Evolutionary conservation across 2,329 filamentous ascomycete species (phyloP).

Genomic region (Phoma sp.): DNA sequence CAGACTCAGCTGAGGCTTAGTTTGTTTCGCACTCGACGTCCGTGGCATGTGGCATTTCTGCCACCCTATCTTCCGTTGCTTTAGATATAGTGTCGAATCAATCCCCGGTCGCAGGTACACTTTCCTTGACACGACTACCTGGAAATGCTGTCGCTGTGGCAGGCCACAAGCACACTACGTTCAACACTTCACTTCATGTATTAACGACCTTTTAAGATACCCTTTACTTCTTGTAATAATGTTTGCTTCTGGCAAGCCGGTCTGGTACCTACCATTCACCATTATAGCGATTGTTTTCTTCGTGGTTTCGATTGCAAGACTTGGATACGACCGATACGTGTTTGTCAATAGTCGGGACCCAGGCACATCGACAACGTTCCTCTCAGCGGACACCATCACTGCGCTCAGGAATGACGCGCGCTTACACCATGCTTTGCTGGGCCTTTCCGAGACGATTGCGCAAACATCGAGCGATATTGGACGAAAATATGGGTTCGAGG

Average conservation of each 20-base stretch:
- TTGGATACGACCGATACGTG: slow-evolving; percentile 24
- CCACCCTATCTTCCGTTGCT: slow-evolving; percentile 4
- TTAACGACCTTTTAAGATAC: slow-evolving; percentile 20
- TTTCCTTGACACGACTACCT: not conserved
- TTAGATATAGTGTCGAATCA: slow-evolving; percentile 18
- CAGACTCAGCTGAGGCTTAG: slow-evolving; percentile 25
- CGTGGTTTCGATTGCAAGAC: slow-evolving; percentile 21
- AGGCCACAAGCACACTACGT: slow-evolving; percentile 5
- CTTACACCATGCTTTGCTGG: slow-evolving; percentile 30
- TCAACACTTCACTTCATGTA: slow-evolving; percentile 9
- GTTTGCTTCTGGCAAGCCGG: slow-evolving; percentile 30
- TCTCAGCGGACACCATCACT: slow-evolving; percentile 31
- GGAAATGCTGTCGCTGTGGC: slow-evolving; percentile 20
- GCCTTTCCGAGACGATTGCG: slow-evolving; percentile 30
- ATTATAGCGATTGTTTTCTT: slow-evolving; percentile 22
- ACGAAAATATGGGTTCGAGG: slow-evolving; percentile 15
- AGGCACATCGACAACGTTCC: slow-evolving; percentile 16
- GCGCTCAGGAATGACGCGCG: slow-evolving; percentile 33
- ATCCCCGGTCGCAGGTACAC: slow-evolving; percentile 2
- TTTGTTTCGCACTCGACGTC: slow-evolving; percentile 30
- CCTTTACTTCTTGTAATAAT: slow-evolving; percentile 29
- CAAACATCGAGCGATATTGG: slow-evolving; percentile 29
- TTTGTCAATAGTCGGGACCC: not conserved
- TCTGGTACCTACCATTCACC: slow-evolving; percentile 35
- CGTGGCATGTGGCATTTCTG: not conserved